A percentile compares a stretch with the other conserved stretches of the same genome.
Evolutionary conservation across 2,329 filamentous ascomycete genomes (phyloP).

Genomic region (Fusarium phyllophilum): DNA sequence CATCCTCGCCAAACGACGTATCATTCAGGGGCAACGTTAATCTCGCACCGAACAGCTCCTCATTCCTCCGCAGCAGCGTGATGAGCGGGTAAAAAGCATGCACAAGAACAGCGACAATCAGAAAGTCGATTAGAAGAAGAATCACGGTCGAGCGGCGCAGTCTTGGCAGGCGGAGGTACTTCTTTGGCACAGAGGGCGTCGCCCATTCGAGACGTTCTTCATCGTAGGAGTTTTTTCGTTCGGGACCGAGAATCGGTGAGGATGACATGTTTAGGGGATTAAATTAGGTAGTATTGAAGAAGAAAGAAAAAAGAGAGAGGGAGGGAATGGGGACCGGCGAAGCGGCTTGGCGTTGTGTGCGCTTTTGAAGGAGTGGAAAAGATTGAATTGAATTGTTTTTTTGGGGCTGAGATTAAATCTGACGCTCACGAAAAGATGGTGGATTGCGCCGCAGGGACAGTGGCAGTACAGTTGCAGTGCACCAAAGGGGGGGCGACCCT

Average conservation of each 20-base stretch:
- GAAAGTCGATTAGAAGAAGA: conserved; percentile 68
- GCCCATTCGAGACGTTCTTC: conserved; percentile 42
- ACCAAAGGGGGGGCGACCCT: conserved; percentile 13
- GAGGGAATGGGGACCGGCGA: neutral
- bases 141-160: conserved; percentile 60
- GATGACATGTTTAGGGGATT: conserved; percentile 5
- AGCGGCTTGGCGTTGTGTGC: neutral
- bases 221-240: conserved; percentile 33
- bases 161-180: conserved; percentile 35
- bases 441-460: neutral
- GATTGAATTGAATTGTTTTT: neutral
- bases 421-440: neutral
- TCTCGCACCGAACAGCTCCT: conserved; percentile 46
- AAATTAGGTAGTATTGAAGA: neutral
- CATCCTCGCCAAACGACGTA: conserved; percentile 61
- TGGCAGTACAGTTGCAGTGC: neutral
- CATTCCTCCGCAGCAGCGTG: conserved; percentile 66
- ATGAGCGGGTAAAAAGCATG: conserved; percentile 77
- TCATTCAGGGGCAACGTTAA: conserved; percentile 62
- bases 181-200: conserved; percentile 36
- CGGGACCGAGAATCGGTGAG: conserved; percentile 22
- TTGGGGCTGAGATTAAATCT: conserved; percentile 3
- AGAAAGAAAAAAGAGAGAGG: neutral
- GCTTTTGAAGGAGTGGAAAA: conserved; percentile 14
- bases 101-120: conserved; percentile 72